Evolutionary conservation across 2,329 filamentous ascomycete genomes (phyloP).

Genomic region (Aspergillus vadensis): DNA sequence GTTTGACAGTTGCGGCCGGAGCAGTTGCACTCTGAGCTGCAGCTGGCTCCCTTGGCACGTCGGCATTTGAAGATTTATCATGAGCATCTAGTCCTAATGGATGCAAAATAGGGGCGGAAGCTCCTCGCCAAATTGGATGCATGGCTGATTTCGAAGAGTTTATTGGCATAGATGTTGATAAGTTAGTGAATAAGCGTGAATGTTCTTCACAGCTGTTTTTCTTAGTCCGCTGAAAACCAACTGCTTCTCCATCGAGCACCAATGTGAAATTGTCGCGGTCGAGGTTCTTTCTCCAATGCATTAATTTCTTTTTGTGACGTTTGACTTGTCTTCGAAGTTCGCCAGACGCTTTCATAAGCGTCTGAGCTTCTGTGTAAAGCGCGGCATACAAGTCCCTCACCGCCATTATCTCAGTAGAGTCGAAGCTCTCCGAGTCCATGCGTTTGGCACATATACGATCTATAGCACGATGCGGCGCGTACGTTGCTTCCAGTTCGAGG

Average conservation of each 20-base stretch:
- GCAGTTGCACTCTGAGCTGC: neutral
- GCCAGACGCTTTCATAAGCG: conserved; percentile 29
- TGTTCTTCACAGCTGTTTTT: neutral
- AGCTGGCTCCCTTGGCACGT: neutral
- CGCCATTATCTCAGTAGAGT: conserved; percentile 20
- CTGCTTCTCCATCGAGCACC: conserved; percentile 27
- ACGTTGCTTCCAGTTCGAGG: conserved; percentile 27
- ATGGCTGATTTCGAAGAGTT: neutral
- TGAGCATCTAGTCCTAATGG: neutral
- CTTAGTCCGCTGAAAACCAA: conserved; percentile 32
- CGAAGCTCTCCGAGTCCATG: conserved; percentile 1
- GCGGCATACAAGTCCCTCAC: conserved; percentile 35
- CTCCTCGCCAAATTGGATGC: neutral
- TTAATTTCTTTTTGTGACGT: conserved; percentile 38
- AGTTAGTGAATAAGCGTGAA: neutral
- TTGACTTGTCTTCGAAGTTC: conserved; percentile 35
- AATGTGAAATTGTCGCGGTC: conserved; percentile 34
- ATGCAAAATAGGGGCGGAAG: neutral
- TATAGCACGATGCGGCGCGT: conserved; percentile 30
- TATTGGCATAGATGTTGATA: neutral
- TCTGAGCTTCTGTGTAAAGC: conserved; percentile 35
- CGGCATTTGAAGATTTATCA: neutral
- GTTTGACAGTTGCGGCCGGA: conserved; percentile 23
- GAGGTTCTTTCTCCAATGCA: conserved; percentile 33
- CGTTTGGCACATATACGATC: conserved; percentile 8